These are phyloP conservation scores for Penicillium samsonianum DNA, from an alignment of 495 filamentous ascomycete genomes.

Conservation along the genomic window DNA sequence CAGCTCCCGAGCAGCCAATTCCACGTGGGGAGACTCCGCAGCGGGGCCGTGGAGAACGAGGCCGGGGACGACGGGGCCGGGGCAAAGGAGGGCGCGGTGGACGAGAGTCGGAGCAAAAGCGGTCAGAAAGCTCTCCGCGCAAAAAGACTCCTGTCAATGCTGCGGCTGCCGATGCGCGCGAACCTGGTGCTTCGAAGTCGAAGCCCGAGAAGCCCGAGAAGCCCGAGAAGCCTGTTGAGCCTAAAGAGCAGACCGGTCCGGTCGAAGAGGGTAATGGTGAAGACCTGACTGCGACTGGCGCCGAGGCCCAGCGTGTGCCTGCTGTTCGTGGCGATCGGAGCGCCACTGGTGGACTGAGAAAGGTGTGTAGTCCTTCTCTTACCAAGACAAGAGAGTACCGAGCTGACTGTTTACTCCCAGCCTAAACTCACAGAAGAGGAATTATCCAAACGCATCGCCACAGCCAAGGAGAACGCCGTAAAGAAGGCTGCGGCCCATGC, in stretches of 20 bases:
- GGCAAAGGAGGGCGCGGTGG: conserved; percentile 38
- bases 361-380: conserved; percentile 29
- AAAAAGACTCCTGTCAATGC: conserved; percentile 24
- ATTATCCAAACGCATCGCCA: conserved; percentile 58
- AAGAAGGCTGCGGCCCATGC: conserved; percentile 61
- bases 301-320: conserved; percentile 41
- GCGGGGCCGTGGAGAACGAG: conserved; percentile 41
- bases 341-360: conserved; percentile 64
- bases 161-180: conserved; percentile 20
- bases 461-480: conserved; percentile 59
- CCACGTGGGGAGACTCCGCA: conserved; percentile 30
- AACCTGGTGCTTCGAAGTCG: conserved; percentile 16
- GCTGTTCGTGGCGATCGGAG: conserved; percentile 69
- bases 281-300: conserved; percentile 13
- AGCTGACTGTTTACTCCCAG: conserved; percentile 26
- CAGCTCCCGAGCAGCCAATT: conserved; percentile 16
- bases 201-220: conserved; percentile 10
- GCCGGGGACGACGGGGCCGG: conserved; percentile 38
- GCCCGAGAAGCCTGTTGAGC: conserved; percentile 23
- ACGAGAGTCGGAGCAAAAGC: conserved; percentile 33
- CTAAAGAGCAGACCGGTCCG: conserved; percentile 25
- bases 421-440: conserved; percentile 72
- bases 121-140: conserved; percentile 24
- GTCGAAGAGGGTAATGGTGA: conserved; percentile 25
- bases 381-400: not conserved